Evolutionary conservation across 164 flowering plant genomes (phyloP).

Genomic region (Taxillus chinensis): DNA sequence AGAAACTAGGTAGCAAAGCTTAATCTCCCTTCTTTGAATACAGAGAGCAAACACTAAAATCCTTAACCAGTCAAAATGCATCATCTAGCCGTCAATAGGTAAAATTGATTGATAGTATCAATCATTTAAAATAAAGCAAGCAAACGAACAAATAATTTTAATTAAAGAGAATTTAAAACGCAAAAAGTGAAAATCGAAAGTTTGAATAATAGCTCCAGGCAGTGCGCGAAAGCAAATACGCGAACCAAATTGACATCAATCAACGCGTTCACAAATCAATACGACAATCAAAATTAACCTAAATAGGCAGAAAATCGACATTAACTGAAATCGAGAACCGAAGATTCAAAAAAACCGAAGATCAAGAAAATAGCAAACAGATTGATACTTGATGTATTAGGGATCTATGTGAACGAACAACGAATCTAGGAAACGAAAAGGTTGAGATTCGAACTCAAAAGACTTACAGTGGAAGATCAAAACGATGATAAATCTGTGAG

Average conservation of each 20-base stretch:
- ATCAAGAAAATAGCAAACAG: not conserved
- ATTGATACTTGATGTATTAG: not conserved
- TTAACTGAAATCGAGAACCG: not conserved
- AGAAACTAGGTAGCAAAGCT: no score
- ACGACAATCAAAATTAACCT: no score
- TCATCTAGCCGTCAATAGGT: no score
- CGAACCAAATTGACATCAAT: not conserved
- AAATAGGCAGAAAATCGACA: not conserved
- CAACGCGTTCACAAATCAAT: no score
- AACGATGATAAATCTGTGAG: conserved; percentile 4
- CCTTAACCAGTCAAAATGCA: no score
- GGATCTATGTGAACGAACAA: conserved; percentile 3
- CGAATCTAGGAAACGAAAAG: not conserved
- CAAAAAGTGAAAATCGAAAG: not conserved
- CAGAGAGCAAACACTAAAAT: no score
- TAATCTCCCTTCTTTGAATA: no score
- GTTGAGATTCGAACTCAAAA: not conserved
- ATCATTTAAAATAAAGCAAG: not conserved
- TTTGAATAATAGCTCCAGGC: not conserved
- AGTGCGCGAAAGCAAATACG: not conserved
- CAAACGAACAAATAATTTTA: not conserved
- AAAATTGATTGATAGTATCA: not conserved
- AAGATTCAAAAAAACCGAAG: not conserved
- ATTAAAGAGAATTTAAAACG: not conserved
- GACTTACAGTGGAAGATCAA: not conserved